These are phyloP conservation scores for Epichloe brachyelytri DNA, from an alignment of 2,329 filamentous ascomycete species.

Conservation along the genomic window DNA sequence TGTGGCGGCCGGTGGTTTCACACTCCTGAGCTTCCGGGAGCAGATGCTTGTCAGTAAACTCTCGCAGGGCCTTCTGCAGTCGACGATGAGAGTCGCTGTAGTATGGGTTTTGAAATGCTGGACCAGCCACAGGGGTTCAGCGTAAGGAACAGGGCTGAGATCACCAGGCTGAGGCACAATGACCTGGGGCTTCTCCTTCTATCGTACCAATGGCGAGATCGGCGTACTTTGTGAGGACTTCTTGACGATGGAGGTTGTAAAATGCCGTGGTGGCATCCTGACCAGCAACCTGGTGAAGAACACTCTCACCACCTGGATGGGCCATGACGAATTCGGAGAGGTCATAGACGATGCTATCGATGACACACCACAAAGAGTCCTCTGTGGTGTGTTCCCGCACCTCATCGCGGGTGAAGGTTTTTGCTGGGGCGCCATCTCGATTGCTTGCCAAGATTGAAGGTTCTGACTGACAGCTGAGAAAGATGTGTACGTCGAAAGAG, in stretches of 20 bases:
- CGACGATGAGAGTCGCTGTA: conserved; percentile 62
- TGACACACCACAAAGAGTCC: conserved; percentile 69
- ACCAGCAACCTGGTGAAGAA: conserved; percentile 69
- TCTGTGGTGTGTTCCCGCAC: conserved; percentile 66
- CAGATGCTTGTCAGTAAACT: conserved; percentile 60
- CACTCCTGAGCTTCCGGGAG: conserved; percentile 63
- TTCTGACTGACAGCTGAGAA: background rate
- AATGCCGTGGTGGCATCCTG: conserved; percentile 71
- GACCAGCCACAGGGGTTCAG: conserved; percentile 71
- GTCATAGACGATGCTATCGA: conserved; percentile 82
- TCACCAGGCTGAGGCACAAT: conserved; percentile 57
- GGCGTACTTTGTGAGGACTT: conserved; percentile 72
- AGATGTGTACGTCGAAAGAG: background rate
- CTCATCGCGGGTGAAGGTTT: conserved; percentile 47
- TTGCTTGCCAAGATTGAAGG: background rate
- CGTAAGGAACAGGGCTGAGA: conserved; percentile 67
- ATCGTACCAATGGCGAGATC: conserved; percentile 64
- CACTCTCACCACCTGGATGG: conserved; percentile 70
- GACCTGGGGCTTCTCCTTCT: conserved; percentile 64
- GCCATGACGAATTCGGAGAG: conserved; percentile 74
- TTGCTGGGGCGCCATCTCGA: conserved; percentile 26
- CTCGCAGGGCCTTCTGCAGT: conserved; percentile 55
- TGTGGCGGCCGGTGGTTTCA: conserved; percentile 60
- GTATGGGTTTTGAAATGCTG: conserved; percentile 69
- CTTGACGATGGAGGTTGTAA: conserved; percentile 85